Conservation (phyloP, 306 rosid genomes). For the Quillaja saponaria region DNA sequence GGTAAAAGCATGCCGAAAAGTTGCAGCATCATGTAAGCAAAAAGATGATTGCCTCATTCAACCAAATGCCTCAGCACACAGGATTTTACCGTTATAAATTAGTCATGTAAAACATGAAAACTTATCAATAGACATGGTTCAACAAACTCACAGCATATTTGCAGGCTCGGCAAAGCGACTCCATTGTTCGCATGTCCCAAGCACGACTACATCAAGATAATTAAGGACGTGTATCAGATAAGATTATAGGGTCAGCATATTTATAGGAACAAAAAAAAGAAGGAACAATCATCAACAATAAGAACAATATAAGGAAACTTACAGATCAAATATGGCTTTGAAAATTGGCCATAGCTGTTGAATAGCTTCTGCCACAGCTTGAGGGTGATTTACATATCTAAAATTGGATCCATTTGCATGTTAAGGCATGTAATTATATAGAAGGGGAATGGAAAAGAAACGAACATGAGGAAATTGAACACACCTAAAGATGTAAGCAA, state of each 20-base stretch:
- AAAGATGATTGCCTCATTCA: constrained; percentile 22
- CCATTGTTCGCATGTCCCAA: constrained; percentile 99
- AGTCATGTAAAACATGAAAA: constrained; percentile 13
- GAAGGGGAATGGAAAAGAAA: constrained; percentile 14
- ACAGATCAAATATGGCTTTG: constrained; percentile 95
- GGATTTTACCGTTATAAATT: constrained; percentile 6
- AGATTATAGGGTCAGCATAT: constrained; percentile 1
- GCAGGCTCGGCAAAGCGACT: constrained; percentile 98
- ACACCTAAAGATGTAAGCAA: constrained; percentile 95
- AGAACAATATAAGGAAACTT: constrained; percentile 40
- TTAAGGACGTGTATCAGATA: constrained; percentile 28
- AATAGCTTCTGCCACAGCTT: constrained; percentile 97
- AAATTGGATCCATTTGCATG: constrained; percentile 32
- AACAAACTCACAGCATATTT: constrained; percentile 89
- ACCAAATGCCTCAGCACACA: constrained; percentile 2
- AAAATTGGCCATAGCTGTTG: constrained; percentile 96
- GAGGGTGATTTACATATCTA: constrained; percentile 92
- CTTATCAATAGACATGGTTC: constrained; percentile 1
- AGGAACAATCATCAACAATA: not conserved
- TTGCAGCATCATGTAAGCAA: not conserved
- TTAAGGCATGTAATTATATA: constrained; percentile 31
- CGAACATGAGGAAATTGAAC: constrained; percentile 29
- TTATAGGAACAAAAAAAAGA: not conserved
- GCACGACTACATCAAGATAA: constrained; percentile 73
- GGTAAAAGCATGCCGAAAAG: not conserved